Evolutionary conservation across 805 yeast genomes (phyloP).

Genomic region (Aciculoconidium aculeatum): DNA sequence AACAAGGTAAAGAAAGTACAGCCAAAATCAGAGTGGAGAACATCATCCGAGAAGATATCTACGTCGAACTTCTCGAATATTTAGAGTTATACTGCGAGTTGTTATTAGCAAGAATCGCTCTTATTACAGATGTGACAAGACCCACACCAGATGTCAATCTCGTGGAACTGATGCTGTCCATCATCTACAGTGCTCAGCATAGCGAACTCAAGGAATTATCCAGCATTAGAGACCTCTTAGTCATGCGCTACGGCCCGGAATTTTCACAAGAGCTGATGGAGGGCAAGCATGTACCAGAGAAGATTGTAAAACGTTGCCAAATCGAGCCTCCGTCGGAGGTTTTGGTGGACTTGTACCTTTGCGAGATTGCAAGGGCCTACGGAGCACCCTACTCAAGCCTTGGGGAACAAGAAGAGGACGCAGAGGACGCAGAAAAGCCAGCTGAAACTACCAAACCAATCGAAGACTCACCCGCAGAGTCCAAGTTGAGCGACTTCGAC

Average conservation of each 20-base stretch:
- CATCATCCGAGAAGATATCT: conserved; percentile 74
- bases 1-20: conserved; percentile 69
- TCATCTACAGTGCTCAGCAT: conserved; percentile 64
- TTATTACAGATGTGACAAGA: conserved; percentile 42
- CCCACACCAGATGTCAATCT: conserved; percentile 52
- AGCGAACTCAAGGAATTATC: conserved; percentile 72
- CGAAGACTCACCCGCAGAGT: conserved; percentile 13
- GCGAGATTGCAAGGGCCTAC: conserved; percentile 79
- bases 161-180: conserved; percentile 66
- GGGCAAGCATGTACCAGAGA: conserved; percentile 58
- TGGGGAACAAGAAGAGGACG: conserved; percentile 14
- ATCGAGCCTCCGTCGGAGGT: conserved; percentile 61
- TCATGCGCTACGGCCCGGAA: conserved; percentile 62
- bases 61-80: conserved; percentile 71
- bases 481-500: conserved; percentile 45
- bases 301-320: conserved; percentile 55
- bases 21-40: conserved; percentile 82
- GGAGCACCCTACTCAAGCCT: conserved; percentile 66
- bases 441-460: conserved; percentile 20
- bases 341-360: conserved; percentile 62
- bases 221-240: conserved; percentile 55
- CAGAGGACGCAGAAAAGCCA: conserved; percentile 9
- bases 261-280: conserved; percentile 52
- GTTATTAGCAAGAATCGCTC: conserved; percentile 64
- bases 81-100: conserved; percentile 81